Percentiles rank a stretch among this genome's conserved stretches.
phyloP scores from a whole-genome alignment of 768 basidiomycete genomes.

The Trametes meyenii region DNA sequence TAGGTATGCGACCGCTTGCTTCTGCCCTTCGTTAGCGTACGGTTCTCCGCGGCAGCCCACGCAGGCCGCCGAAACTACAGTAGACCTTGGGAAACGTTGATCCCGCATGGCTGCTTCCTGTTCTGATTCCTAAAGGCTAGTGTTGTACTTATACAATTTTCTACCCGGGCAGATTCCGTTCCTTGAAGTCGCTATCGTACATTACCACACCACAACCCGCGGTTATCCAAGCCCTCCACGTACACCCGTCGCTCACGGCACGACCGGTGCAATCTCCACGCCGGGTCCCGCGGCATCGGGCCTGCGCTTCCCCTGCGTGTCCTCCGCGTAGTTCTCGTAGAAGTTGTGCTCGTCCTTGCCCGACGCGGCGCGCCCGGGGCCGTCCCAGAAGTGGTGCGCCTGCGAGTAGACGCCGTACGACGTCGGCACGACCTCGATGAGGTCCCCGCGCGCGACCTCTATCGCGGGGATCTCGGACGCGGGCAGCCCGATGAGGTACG shows the following conservation, averaged over 20 bases:
- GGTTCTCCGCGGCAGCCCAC: too few relatives aligned
- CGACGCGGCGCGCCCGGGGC: conserved; percentile 61
- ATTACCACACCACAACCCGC: background rate
- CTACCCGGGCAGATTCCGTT: background rate
- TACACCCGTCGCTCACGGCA: background rate
- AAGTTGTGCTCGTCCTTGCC: conserved; percentile 75
- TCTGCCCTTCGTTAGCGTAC: too few relatives aligned
- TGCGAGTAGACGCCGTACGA: conserved; percentile 90
- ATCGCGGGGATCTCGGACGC: conserved; percentile 97
- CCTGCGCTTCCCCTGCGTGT: conserved; percentile 41
- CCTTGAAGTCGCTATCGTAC: background rate
- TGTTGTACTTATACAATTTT: background rate
- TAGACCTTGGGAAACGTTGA: too few relatives aligned
- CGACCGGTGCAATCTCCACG: conserved; percentile 1
- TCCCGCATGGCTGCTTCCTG: background rate
- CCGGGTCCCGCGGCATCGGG: conserved; percentile 20
- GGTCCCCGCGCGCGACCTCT: conserved; percentile 93
- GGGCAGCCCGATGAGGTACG: conserved; percentile 91
- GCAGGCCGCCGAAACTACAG: too few relatives aligned
- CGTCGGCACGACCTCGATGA: conserved; percentile 90
- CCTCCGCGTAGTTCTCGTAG: conserved; percentile 82
- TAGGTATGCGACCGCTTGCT: too few relatives aligned
- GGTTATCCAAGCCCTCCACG: background rate
- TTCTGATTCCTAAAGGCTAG: background rate
- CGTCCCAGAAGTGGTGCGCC: conserved; percentile 90